Percentiles rank a stretch among this genome's conserved stretches.
Conservation (phyloP, 2,329 filamentous ascomycete genomes). For the Chaetomiaceae sp. region DNA sequence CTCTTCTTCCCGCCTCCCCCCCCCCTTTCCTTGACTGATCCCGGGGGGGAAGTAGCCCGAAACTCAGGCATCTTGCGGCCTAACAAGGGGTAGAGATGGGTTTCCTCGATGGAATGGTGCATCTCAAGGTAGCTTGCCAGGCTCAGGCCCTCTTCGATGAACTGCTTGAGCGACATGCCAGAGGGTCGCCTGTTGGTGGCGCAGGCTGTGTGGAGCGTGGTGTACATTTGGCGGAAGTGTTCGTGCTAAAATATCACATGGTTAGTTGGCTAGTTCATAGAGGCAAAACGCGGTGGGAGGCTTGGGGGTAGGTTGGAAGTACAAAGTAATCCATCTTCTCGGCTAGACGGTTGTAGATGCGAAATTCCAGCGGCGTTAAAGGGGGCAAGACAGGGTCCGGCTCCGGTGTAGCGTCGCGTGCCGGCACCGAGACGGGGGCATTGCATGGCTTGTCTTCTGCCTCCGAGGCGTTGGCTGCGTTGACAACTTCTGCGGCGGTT, state of each 20-base stretch:
- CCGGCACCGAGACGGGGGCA: neutral
- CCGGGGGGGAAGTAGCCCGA: slow-evolving; percentile 30
- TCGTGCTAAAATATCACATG: slow-evolving; percentile 55
- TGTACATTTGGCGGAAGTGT: slow-evolving; percentile 73
- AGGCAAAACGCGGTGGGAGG: neutral
- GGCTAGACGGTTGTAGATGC: slow-evolving; percentile 66
- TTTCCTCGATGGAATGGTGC: slow-evolving; percentile 82
- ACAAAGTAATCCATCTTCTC: slow-evolving; percentile 71
- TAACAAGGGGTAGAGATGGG: slow-evolving; percentile 72
- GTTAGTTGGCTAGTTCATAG: no score
- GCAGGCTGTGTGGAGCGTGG: slow-evolving; percentile 63
- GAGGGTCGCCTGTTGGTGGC: slow-evolving; percentile 53
- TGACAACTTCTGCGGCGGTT: neutral
- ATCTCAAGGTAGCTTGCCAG: slow-evolving; percentile 67
- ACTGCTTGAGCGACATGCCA: slow-evolving; percentile 62
- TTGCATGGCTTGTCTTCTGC: neutral
- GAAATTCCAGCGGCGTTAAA: slow-evolving; percentile 63
- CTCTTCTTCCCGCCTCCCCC: slow-evolving; percentile 1
- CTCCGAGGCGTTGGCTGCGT: neutral
- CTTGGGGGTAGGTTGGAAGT: neutral
- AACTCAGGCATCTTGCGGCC: slow-evolving; percentile 78
- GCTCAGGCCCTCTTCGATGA: slow-evolving; percentile 62
- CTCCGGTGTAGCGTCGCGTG: neutral
- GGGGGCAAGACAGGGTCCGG: slow-evolving; percentile 46
- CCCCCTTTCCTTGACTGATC: slow-evolving; percentile 21